A percentile compares a stretch with the other conserved stretches of the same genome.
Conservation (phyloP, 345 rosid genomes). For the Litchi chinensis region DNA sequence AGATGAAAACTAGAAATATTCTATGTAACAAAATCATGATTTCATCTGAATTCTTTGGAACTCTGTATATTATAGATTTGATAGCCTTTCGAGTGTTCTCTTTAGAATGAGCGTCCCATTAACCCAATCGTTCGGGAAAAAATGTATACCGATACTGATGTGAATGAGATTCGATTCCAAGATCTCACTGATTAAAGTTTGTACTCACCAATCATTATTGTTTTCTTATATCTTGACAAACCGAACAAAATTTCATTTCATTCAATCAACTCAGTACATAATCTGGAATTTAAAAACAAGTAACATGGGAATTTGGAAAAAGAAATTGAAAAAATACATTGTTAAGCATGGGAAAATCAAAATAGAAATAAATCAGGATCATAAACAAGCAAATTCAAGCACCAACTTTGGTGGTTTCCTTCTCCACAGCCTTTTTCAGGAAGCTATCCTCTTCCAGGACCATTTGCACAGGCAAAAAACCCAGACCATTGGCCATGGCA, state of each 20-base stretch:
- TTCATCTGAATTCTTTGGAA: not conserved
- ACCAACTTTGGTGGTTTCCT: slow-evolving; percentile 28
- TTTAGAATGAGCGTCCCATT: not conserved
- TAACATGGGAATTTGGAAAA: not conserved
- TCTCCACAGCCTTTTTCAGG: slow-evolving; percentile 50
- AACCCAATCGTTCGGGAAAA: not conserved
- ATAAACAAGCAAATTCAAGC: slow-evolving; percentile 6
- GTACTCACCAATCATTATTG: too few relatives aligned
- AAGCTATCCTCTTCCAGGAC: slow-evolving; percentile 50
- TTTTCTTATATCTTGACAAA: not conserved
- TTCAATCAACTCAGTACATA: not conserved
- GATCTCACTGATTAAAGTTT: too few relatives aligned
- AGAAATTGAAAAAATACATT: not conserved
- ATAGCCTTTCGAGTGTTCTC: not conserved
- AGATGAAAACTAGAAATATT: not conserved
- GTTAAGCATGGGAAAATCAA: not conserved
- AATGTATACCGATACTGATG: not conserved
- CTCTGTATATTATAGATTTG: not conserved
- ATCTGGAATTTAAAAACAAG: not conserved
- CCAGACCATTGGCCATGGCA: slow-evolving; percentile 53
- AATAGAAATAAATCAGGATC: not conserved
- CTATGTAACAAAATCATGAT: not conserved
- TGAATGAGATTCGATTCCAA: too few relatives aligned
- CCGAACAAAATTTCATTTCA: not conserved
- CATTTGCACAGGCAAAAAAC: slow-evolving; percentile 56